Base-by-base conservation (phyloP, 176 grass and related monocot genomes). In the Carex parvula region DNA sequence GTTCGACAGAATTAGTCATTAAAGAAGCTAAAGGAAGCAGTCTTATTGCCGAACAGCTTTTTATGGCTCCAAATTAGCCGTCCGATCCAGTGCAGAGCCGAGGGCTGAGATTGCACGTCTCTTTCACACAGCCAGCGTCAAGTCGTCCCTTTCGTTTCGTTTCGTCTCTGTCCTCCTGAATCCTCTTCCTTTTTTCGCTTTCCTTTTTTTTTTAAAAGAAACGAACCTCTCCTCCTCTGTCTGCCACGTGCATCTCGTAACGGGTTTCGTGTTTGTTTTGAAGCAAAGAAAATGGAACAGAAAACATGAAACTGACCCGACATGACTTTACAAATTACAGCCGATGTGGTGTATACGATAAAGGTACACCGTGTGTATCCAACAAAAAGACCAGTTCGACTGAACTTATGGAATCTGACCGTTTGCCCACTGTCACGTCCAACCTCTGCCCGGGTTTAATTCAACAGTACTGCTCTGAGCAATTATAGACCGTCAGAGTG, bases 71-170 rank as follows among this genome's bases (percentile, higher is more conserved):
- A 16, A 15, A 30, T 1, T 3, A 18, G 7, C 73, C 73, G 73
- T 78, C 70, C 52, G 73, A 57, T 77, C 6, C 6, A 17, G 26
- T 50, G 2, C 14, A 1, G 33, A 78, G 6, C 26, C 6, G 5
- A 78, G 50, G 73, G 73, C 52, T 56, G 26, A 33, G 73, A 78
- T 78, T 78, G 50, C 26, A 57, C 10, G 44, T 74, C n/a, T 32
- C 37, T 71, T 18, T 70, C 35, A 2, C 6, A 20, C 35, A 17
- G 24, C 11, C 0, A 57, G 73, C 24, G 73, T 30, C 73, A 78
- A 54, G 6, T 55, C 24, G 12, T 77, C 73, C 50, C 73, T 77
- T 18, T 56, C 60, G 20, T 61, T 18, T 56, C 60, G 60, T 61
- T 18, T n/a, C 46, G 5, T 53, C 22, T 77, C 14, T 56, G 13